phyloP scores from a whole-genome alignment of 768 basidiomycete species.

The Punctularia strigosozonata region DNA sequence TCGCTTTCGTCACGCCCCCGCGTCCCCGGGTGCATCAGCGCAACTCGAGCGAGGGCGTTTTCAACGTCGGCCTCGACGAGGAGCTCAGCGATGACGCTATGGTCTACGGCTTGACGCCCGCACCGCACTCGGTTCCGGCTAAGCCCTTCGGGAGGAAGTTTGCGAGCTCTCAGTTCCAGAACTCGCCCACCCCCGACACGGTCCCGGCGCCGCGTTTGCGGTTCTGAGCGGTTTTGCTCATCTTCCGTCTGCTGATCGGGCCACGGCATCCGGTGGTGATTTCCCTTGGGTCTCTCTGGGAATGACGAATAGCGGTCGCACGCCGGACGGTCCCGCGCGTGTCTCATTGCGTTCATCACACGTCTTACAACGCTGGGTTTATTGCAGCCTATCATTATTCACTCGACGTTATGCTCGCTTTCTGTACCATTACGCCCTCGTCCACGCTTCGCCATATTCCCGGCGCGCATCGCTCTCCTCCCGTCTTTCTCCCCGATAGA shows the following conservation, averaged over 20 bases:
- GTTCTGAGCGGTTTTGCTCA: conserved; percentile 11
- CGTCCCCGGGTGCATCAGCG: conserved; percentile 32
- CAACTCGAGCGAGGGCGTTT: conserved; percentile 64
- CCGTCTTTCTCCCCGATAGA: background rate
- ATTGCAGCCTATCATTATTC: no score
- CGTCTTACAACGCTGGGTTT: no score
- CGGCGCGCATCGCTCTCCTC: background rate
- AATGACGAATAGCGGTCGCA: no score
- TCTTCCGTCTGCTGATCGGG: background rate
- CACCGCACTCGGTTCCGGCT: conserved; percentile 20
- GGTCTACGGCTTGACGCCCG: conserved; percentile 18
- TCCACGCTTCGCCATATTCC: no score
- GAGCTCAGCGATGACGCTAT: no score
- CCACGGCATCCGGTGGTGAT: no score
- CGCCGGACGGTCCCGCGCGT: no score
- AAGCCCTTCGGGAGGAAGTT: conserved; percentile 32
- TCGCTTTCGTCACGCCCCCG: conserved; percentile 26
- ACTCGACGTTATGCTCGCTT: no score
- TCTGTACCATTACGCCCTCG: no score
- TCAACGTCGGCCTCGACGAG: conserved; percentile 66
- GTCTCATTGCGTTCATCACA: no score
- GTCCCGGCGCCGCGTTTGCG: conserved; percentile 57
- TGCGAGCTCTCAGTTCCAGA: conserved; percentile 77
- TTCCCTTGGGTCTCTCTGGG: no score
- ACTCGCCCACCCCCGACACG: conserved; percentile 77